Evolutionary conservation across 164 flowering plant genomes (phyloP).

Genomic region (Saururus chinensis): DNA sequence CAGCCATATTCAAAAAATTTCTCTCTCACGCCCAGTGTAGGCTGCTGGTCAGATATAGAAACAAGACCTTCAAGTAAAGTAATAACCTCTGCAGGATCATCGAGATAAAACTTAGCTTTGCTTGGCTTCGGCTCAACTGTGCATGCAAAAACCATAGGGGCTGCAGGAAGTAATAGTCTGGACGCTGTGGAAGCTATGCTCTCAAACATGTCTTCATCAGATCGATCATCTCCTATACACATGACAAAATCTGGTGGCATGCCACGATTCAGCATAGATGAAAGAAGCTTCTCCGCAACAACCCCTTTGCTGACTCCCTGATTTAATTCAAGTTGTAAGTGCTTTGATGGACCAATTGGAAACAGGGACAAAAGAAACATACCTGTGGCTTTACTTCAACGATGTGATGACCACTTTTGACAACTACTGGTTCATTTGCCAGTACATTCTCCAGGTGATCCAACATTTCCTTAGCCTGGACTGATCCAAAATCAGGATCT

Average conservation of each 20-base stretch:
- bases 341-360: not conserved
- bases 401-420: constrained; percentile 15
- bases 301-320: constrained; percentile 17
- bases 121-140: constrained; percentile 15
- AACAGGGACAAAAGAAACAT: not conserved
- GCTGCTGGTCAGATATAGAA: constrained; percentile 1
- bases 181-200: constrained; percentile 9
- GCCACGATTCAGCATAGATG: constrained; percentile 8
- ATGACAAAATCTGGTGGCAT: constrained; percentile 14
- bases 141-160: constrained; percentile 9
- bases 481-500: constrained; percentile 13
- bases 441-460: constrained; percentile 15
- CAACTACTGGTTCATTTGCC: constrained; percentile 15
- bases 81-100: constrained; percentile 9
- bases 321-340: not conserved
- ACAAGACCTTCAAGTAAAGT: constrained; percentile 11
- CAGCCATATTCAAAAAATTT: not conserved
- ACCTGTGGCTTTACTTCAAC: constrained; percentile 18
- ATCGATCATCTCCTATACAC: constrained; percentile 18
- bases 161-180: not conserved
- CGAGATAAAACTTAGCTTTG: constrained; percentile 13
- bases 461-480: constrained; percentile 15
- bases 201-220: constrained; percentile 18
- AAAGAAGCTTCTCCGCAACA: constrained; percentile 13
- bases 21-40: not conserved